These are phyloP conservation scores for Musa itinerans DNA, from an alignment of 176 grass and related monocot species.

Conservation along the genomic window DNA sequence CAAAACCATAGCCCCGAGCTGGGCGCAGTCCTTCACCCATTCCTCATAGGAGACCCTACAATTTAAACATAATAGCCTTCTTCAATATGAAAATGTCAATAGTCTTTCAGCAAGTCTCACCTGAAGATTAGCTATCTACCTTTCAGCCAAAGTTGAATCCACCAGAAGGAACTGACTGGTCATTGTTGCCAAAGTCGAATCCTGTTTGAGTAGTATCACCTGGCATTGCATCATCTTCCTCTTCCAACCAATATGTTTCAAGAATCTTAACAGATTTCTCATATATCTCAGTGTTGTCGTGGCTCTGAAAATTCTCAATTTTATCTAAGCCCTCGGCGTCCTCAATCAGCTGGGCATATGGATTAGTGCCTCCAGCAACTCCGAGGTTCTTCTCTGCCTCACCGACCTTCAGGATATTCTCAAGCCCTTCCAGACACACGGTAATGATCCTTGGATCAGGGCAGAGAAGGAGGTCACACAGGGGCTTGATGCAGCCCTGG, in stretches of 20 bases:
- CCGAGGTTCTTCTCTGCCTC: slow-evolving; percentile 18
- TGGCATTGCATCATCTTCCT: slow-evolving; percentile 16
- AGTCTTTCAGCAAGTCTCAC: too few relatives aligned
- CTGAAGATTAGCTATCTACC: not conserved
- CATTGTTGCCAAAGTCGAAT: not conserved
- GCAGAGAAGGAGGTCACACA: slow-evolving; percentile 25
- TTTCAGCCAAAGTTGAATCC: slow-evolving; percentile 23
- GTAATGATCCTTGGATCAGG: slow-evolving; percentile 23
- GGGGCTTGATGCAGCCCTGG: slow-evolving; percentile 24
- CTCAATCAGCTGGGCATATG: slow-evolving; percentile 15
- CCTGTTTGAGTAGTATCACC: not conserved
- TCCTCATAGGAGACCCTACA: too few relatives aligned
- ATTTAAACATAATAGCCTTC: too few relatives aligned
- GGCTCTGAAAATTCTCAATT: slow-evolving; percentile 23
- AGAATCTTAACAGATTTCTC: slow-evolving; percentile 26
- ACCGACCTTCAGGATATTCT: slow-evolving; percentile 24
- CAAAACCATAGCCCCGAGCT: too few relatives aligned
- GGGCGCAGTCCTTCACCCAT: too few relatives aligned
- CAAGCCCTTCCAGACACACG: not conserved
- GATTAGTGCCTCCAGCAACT: slow-evolving; percentile 1
- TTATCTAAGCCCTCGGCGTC: slow-evolving; percentile 23
- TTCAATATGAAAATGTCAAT: too few relatives aligned
- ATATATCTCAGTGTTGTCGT: slow-evolving; percentile 26
- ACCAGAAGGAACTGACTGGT: slow-evolving; percentile 15
- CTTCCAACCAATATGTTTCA: slow-evolving; percentile 16